Evolutionary conservation across 768 basidiomycete genomes (phyloP).

Genomic region (Phanerodontia chrysosporium): DNA sequence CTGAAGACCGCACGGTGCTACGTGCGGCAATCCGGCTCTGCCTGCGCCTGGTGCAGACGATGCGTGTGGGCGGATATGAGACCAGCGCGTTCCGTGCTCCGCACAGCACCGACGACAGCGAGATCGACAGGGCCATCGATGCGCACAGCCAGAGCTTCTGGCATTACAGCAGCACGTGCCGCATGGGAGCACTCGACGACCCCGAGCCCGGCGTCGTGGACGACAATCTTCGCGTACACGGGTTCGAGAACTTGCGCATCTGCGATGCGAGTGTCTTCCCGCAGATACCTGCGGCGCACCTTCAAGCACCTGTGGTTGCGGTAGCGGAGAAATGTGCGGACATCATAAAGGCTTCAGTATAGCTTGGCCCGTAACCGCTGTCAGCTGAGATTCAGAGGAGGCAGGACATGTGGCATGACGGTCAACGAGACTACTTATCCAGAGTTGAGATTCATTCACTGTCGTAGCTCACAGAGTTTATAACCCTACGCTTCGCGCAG

Average conservation of each 20-base stretch:
- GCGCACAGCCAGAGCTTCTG: slow-evolving; percentile 2
- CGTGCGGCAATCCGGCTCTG: not conserved
- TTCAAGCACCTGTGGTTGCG: slow-evolving; percentile 29
- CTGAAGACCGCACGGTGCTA: not conserved
- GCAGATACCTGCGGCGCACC: slow-evolving; percentile 27
- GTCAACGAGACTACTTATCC: too few relatives aligned
- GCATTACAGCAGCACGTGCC: slow-evolving; percentile 31
- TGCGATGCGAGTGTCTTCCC: slow-evolving; percentile 23
- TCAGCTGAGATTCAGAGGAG: too few relatives aligned
- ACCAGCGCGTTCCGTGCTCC: not conserved
- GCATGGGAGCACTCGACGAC: slow-evolving; percentile 26
- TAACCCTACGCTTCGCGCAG: too few relatives aligned
- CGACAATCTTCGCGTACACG: slow-evolving; percentile 38
- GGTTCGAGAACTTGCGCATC: slow-evolving; percentile 37
- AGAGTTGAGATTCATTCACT: too few relatives aligned
- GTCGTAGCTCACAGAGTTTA: too few relatives aligned
- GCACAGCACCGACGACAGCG: not conserved
- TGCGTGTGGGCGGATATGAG: not conserved
- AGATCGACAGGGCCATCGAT: slow-evolving; percentile 10
- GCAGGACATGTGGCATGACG: too few relatives aligned
- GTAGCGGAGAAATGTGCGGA: slow-evolving; percentile 39
- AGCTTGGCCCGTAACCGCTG: too few relatives aligned
- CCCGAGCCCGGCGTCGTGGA: slow-evolving; percentile 38
- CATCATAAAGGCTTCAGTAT: not conserved
- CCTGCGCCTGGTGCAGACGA: not conserved